phyloP scores from a whole-genome alignment of 108 stramenopile species.

The Pelagomonas calceolata region DNA sequence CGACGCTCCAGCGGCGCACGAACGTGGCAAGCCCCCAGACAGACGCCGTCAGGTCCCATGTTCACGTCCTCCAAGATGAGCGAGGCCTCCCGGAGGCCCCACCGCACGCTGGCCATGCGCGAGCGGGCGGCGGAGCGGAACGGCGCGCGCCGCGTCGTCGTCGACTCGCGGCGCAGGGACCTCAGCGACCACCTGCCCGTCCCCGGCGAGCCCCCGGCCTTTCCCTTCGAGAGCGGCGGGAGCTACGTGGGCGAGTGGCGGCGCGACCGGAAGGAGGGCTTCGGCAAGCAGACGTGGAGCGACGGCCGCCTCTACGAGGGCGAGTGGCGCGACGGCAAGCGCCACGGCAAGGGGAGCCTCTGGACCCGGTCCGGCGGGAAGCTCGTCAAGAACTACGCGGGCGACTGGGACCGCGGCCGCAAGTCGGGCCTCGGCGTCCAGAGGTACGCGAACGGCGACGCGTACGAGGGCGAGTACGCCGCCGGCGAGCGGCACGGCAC shows the following conservation, averaged over 20 bases:
- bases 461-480: conserved; percentile 46
- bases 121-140: background rate
- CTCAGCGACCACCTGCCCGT: background rate
- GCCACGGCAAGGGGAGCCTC: conserved; percentile 59
- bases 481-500: conserved; percentile 27
- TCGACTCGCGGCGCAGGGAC: background rate
- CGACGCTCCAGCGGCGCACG: no score
- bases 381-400: conserved; percentile 51
- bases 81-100: no score
- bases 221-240: background rate
- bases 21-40: no score
- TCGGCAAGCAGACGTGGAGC: conserved; percentile 43
- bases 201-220: background rate
- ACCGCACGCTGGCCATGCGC: background rate
- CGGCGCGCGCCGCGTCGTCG: background rate
- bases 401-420: conserved; percentile 41
- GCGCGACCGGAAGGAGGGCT: conserved; percentile 29
- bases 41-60: no score
- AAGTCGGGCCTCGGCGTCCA: conserved; percentile 34
- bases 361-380: conserved; percentile 28
- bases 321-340: conserved; percentile 52
- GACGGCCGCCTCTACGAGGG: conserved; percentile 63
- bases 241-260: conserved; percentile 27
- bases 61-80: no score
- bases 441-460: conserved; percentile 32